Evolutionary conservation across 345 rosid species (phyloP).

Genomic region (Erucastrum elatum): DNA sequence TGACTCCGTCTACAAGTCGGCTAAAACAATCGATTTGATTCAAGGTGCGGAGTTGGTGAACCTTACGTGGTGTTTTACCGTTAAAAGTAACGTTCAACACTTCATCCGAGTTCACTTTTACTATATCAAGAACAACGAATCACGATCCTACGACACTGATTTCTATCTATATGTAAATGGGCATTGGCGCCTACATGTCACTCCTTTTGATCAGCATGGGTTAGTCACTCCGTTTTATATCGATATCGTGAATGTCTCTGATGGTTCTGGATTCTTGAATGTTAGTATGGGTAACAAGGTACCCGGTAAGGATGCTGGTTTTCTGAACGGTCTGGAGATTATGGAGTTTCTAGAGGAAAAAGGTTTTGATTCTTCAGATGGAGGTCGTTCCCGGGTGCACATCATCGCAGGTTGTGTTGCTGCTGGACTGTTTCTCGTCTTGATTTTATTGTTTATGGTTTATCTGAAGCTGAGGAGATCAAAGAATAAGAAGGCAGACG

Average conservation of each 20-base stretch:
- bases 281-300: conserved; percentile 39
- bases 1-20: conserved; percentile 44
- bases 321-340: conserved; percentile 70
- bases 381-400: conserved; percentile 41
- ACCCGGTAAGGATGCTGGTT: conserved; percentile 32
- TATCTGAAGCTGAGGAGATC: conserved; percentile 30
- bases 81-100: conserved; percentile 39
- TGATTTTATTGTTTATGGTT: conserved; percentile 30
- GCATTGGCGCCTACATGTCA: no score
- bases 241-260: conserved; percentile 53
- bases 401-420: conserved; percentile 43
- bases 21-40: conserved; percentile 16
- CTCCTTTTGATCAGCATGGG: no score
- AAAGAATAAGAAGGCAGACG: conserved; percentile 40
- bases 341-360: conserved; percentile 52
- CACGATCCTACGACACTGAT: background rate
- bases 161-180: conserved; percentile 58
- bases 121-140: conserved; percentile 28
- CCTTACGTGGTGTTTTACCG: conserved; percentile 53
- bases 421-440: conserved; percentile 38
- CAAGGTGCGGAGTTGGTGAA: background rate
- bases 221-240: no score
- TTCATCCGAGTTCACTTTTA: conserved; percentile 61
- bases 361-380: conserved; percentile 4
- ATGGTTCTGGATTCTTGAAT: conserved; percentile 54